Conservation (phyloP, 371 early-diverging fungal species). For the Rhizopus stolonifer region DNA sequence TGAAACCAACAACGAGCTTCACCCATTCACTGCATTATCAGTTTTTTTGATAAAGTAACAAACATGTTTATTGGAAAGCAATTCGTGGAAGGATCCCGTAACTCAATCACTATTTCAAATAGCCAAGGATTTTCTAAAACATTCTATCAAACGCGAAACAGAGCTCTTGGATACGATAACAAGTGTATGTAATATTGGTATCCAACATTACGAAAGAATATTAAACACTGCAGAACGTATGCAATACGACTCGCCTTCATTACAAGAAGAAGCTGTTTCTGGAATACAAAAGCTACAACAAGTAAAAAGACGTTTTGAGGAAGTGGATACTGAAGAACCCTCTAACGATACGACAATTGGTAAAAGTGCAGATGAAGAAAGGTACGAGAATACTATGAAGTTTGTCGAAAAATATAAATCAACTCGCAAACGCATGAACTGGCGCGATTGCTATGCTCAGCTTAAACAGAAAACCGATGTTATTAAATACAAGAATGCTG, state of each 20-base stretch:
- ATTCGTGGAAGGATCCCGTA: constrained; percentile 14
- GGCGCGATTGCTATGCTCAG: constrained; percentile 19
- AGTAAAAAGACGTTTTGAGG: constrained; percentile 12
- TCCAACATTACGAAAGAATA: constrained; percentile 10
- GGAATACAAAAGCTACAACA: constrained; percentile 14
- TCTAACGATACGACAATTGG: constrained; percentile 4
- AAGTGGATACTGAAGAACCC: constrained; percentile 9
- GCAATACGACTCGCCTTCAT: constrained; percentile 10
- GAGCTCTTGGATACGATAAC: constrained; percentile 11
- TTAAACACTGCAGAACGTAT: constrained; percentile 12
- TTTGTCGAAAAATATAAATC: constrained; percentile 18
- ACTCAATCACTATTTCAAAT: constrained; percentile 15
- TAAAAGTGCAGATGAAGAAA: constrained; percentile 17
- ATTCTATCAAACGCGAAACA: constrained; percentile 12
- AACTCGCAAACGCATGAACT: constrained; percentile 17
- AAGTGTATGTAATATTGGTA: constrained; percentile 11
- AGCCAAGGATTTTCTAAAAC: constrained; percentile 14
- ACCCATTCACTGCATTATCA: constrained; percentile 12
- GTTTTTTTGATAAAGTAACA: constrained; percentile 7
- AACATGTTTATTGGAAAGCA: constrained; percentile 17
- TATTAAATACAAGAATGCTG: constrained; percentile 21
- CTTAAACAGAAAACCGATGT: constrained; percentile 20
- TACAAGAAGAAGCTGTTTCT: constrained; percentile 11
- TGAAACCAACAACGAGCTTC: constrained; percentile 9
- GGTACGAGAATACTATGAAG: constrained; percentile 16